phyloP scores from a whole-genome alignment of 2,329 filamentous ascomycete species.

The Biscogniauxia marginata region DNA sequence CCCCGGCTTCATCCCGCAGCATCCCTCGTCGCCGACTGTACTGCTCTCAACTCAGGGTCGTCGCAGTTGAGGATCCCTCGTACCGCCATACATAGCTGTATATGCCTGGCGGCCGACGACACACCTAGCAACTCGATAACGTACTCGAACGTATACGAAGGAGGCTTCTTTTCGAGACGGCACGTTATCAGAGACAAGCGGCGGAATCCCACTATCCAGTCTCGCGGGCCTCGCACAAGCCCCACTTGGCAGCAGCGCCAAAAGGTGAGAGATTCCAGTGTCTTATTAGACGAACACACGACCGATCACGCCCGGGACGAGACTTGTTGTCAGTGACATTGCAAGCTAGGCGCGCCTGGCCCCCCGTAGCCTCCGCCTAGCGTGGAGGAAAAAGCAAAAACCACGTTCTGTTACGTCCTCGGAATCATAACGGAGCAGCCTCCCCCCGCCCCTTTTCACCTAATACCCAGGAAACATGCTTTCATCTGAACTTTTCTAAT shows the following conservation, averaged over 20 bases:
- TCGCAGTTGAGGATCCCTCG: too few relatives aligned
- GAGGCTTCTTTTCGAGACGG: not conserved
- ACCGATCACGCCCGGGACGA: conserved; percentile 1
- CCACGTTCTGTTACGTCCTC: not conserved
- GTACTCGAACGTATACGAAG: conserved; percentile 6
- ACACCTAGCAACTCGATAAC: not conserved
- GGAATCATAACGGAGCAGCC: not conserved
- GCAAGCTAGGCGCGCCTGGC: not conserved
- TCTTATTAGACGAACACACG: conserved; percentile 13
- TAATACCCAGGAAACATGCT: conserved; percentile 17
- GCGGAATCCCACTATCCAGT: conserved; percentile 5
- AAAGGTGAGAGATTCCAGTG: conserved; percentile 14
- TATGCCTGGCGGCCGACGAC: too few relatives aligned
- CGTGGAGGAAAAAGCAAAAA: not conserved
- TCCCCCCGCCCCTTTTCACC: conserved; percentile 4
- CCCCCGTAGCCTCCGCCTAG: not conserved
- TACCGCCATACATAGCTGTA: not conserved
- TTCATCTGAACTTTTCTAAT: conserved; percentile 25
- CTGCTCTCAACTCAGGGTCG: not conserved
- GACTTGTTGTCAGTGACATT: conserved; percentile 8
- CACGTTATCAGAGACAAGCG: conserved; percentile 6
- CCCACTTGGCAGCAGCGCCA: conserved; percentile 16
- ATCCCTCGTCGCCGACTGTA: too few relatives aligned
- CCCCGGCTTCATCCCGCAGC: too few relatives aligned
- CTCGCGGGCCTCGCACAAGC: conserved; percentile 13